These are phyloP conservation scores for Jackrogersella minutella DNA, from an alignment of 495 filamentous ascomycete genomes.

Conservation along the genomic window DNA sequence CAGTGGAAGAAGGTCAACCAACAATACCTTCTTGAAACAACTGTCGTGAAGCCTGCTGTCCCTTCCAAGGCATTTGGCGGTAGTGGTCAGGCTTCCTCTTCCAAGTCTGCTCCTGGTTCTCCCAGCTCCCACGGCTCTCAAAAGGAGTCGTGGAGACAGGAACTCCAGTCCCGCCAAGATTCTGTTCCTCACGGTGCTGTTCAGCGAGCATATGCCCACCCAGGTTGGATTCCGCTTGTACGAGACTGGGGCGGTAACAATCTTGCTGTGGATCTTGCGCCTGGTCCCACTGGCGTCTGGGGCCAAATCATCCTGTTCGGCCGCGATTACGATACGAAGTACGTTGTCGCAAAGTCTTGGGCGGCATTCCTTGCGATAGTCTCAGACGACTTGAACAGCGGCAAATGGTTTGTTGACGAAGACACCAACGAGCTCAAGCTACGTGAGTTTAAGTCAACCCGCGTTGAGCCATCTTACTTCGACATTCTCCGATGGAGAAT, in stretches of 20 bases:
- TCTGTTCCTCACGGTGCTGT: constrained; percentile 86
- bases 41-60: constrained; percentile 62
- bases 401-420: constrained; percentile 89
- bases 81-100: constrained; percentile 58
- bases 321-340: constrained; percentile 98
- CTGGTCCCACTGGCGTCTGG: constrained; percentile 89
- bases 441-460: constrained; percentile 84
- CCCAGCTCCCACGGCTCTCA: constrained; percentile 68
- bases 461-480: constrained; percentile 91
- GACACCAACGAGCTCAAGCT: constrained; percentile 91
- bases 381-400: constrained; percentile 87
- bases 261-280: constrained; percentile 91
- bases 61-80: constrained; percentile 75
- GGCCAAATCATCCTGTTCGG: constrained; percentile 97
- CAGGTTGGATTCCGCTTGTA: constrained; percentile 94
- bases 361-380: constrained; percentile 83
- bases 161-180: constrained; percentile 84
- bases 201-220: constrained; percentile 92
- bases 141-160: constrained; percentile 75
- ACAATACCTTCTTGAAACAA: constrained; percentile 74
- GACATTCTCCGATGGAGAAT: constrained; percentile 93
- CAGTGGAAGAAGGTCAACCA: constrained; percentile 95
- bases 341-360: constrained; percentile 94
- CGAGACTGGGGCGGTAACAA: constrained; percentile 99
- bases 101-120: constrained; percentile 52